Evolutionary conservation across 2,329 filamentous ascomycete species (phyloP).

Genomic region (Esteya vermicola): DNA sequence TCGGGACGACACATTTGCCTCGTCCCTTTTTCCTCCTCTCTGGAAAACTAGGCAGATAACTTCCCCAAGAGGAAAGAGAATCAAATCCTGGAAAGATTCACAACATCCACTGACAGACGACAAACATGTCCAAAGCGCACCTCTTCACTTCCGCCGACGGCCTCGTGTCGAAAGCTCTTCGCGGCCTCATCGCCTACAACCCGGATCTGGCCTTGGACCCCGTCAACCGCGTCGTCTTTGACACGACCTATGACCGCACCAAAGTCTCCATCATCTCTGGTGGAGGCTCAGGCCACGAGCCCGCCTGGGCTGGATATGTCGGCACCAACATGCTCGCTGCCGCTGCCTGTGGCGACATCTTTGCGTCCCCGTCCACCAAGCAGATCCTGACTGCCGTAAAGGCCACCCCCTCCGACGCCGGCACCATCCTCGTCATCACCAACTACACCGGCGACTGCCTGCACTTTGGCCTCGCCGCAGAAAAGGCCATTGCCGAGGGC

Average conservation of each 20-base stretch:
- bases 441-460: conserved; percentile 53
- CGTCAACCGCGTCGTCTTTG: conserved; percentile 35
- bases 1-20: no score
- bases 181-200: conserved; percentile 39
- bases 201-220: conserved; percentile 34
- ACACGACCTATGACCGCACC: conserved; percentile 27
- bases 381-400: conserved; percentile 47
- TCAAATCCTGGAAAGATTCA: no score
- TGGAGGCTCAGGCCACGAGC: conserved; percentile 45
- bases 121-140: conserved; percentile 37
- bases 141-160: conserved; percentile 38
- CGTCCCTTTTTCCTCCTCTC: no score
- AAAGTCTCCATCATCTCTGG: conserved; percentile 37
- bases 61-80: no score
- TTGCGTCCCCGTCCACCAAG: conserved; percentile 47
- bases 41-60: no score
- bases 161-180: conserved; percentile 35
- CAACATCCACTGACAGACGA: no score
- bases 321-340: conserved; percentile 47
- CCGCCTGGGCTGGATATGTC: conserved; percentile 51
- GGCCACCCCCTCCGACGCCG: conserved; percentile 36
- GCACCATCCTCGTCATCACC: conserved; percentile 46
- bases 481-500: conserved; percentile 41
- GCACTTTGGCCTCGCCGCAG: conserved; percentile 45
- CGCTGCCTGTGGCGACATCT: conserved; percentile 47